Conservation (phyloP, 2,329 filamentous ascomycete genomes). For the Calonectria fujianensis region DNA sequence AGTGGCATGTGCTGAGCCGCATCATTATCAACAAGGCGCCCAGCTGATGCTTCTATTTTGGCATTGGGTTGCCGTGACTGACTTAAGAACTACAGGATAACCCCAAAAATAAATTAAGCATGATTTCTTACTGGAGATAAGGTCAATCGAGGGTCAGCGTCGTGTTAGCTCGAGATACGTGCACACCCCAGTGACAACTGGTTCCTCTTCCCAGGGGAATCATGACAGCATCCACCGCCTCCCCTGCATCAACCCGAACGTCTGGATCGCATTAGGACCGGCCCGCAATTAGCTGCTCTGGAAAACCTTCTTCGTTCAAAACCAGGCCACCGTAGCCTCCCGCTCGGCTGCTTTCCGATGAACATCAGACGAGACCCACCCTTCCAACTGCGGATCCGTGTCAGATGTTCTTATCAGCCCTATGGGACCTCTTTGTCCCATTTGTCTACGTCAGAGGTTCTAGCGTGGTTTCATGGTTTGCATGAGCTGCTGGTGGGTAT, state of each 20-base stretch:
- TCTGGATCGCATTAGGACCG: not conserved
- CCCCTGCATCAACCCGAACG: constrained; percentile 4
- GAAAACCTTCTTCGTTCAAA: not conserved
- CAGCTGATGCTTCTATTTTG: not conserved
- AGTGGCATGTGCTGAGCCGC: not conserved
- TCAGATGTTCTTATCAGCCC: constrained; percentile 22
- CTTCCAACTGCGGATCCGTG: constrained; percentile 6
- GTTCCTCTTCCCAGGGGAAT: not conserved
- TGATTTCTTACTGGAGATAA: not conserved
- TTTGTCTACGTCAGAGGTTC: not conserved
- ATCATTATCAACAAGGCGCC: not conserved
- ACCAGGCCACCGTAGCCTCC: not conserved
- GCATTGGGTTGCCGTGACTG: not conserved
- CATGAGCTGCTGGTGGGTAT: not conserved
- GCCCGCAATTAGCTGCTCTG: not conserved
- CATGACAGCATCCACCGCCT: not conserved
- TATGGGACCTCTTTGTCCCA: not conserved
- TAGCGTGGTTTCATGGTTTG: constrained; percentile 14
- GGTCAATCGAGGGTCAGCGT: not conserved
- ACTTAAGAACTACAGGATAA: not conserved
- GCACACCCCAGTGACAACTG: not conserved
- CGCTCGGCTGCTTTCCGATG: constrained; percentile 8
- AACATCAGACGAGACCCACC: constrained; percentile 21
- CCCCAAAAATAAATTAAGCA: not conserved
- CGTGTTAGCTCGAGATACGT: not conserved